These are phyloP conservation scores for Trichosporon sp. DNA, from an alignment of 1,284 basidiomycete genomes.

Conservation along the genomic window DNA sequence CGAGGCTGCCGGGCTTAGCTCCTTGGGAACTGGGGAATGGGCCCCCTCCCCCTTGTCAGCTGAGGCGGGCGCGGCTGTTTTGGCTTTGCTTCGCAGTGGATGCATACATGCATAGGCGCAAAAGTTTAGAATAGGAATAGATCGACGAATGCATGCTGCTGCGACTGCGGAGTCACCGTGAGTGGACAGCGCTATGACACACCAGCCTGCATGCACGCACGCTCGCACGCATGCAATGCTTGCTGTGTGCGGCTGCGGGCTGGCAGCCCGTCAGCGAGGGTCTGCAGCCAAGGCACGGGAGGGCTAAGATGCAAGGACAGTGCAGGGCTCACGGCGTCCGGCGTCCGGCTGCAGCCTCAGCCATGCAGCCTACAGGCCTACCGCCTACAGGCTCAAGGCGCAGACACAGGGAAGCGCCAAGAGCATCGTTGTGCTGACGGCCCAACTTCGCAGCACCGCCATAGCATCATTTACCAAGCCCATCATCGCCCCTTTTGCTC, in stretches of 20 bases:
- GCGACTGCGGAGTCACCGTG: not conserved
- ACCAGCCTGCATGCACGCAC: not conserved
- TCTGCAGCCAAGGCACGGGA: not conserved
- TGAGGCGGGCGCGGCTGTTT: not conserved
- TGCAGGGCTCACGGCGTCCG: too few relatives aligned
- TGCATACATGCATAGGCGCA: not conserved
- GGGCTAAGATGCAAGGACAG: too few relatives aligned
- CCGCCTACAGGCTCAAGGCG: too few relatives aligned
- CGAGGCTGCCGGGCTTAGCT: too few relatives aligned
- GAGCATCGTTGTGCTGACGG: not conserved
- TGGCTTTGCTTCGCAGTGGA: too few relatives aligned
- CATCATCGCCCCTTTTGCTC: slow-evolving; percentile 2
- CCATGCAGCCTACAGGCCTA: too few relatives aligned
- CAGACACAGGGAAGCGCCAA: not conserved
- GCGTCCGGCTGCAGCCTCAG: too few relatives aligned
- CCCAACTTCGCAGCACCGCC: not conserved
- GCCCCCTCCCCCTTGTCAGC: too few relatives aligned
- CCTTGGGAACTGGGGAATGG: too few relatives aligned
- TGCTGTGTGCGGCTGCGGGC: not conserved
- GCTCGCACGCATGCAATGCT: not conserved
- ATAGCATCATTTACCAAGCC: not conserved
- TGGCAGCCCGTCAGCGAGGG: too few relatives aligned
- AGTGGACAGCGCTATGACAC: not conserved
- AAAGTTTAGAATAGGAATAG: not conserved
- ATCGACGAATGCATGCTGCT: not conserved